Conservation (phyloP, 306 rosid genomes). For the Citrullus amarus region DNA sequence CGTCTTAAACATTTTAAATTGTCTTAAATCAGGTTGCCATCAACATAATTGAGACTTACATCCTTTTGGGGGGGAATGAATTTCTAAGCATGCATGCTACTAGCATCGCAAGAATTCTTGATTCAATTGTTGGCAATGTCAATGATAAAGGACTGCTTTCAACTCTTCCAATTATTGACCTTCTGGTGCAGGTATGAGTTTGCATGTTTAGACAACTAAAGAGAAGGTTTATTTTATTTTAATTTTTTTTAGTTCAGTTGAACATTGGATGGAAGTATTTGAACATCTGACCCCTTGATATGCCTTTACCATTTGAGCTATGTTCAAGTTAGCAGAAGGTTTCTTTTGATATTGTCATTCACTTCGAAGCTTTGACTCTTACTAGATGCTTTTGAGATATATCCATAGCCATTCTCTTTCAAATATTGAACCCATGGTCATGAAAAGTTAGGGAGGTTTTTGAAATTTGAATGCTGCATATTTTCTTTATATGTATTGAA, state of each 20-base stretch:
- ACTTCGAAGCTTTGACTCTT: not conserved
- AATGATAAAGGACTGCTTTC: conserved; percentile 74
- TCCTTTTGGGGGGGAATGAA: conserved; percentile 74
- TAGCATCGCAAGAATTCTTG: conserved; percentile 73
- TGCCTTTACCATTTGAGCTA: too few relatives aligned
- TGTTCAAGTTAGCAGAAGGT: not conserved
- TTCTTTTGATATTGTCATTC: not conserved
- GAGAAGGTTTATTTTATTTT: not conserved
- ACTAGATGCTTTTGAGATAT: not conserved
- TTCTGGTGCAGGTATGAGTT: conserved; percentile 62
- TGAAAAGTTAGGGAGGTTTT: not conserved
- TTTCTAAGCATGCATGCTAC: conserved; percentile 77
- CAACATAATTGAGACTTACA: conserved; percentile 74
- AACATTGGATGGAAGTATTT: too few relatives aligned
- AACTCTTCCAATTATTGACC: conserved; percentile 70
- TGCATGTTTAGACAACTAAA: not conserved
- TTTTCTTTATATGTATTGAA: not conserved
- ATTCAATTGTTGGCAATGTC: conserved; percentile 79
- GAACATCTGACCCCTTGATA: too few relatives aligned
- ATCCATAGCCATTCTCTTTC: not conserved
- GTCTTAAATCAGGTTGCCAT: conserved; percentile 59
- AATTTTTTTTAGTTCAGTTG: too few relatives aligned
- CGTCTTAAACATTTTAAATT: not conserved
- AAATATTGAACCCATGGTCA: not conserved
- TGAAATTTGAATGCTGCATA: not conserved